Base-by-base conservation (phyloP, 2,329 filamentous ascomycete species). In the Camillea tinctor region DNA sequence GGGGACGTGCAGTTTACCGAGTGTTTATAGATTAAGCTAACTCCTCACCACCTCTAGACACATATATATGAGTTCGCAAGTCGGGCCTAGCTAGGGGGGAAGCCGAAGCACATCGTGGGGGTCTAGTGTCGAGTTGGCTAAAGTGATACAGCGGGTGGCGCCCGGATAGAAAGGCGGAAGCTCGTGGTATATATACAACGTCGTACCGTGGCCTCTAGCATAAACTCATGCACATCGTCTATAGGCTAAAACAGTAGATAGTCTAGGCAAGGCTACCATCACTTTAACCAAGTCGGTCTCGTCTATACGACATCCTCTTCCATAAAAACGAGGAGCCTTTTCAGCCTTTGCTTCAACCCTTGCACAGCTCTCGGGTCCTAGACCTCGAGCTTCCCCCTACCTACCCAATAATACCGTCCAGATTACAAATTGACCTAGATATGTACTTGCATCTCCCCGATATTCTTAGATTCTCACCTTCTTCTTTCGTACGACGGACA, bases 131-230 rank as follows among this genome's bases (percentile, higher is more conserved):
- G 56, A 57, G 55, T 23, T 62, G 64, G 61, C 64, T 64, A 66
- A 62, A 64, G 58, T 61, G 60, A 44, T 56, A 59, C 62, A 60
- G 54, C 54, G 48, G 58, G 20, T 61, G 57, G 59, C 55, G 30
- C 13, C 58, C 51, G 55, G 63, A 51, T 64, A 57, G 55, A 57
- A 58, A 52, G 21, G 44, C 51, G 57, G 57, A 26, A 58, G 54
- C 55, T 59, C 22, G 30, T 54, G 55, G 53, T 44, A 44, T 44
- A 44, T 13, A 44, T 44, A 44, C 11, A 52, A 40, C 17, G 51
- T 21, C 11, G 40, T 26, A 55, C 48, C 30, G 48, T 56, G 55
- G 52, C 54, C 49, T 63, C 48, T 36, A 65, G 59, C 58, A 63
- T 63, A 44, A 44, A 44, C 36, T 44, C 36, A 17, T 44, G 36